Conservation (phyloP, 1,284 basidiomycete genomes). For the Sparassis latifolia region DNA sequence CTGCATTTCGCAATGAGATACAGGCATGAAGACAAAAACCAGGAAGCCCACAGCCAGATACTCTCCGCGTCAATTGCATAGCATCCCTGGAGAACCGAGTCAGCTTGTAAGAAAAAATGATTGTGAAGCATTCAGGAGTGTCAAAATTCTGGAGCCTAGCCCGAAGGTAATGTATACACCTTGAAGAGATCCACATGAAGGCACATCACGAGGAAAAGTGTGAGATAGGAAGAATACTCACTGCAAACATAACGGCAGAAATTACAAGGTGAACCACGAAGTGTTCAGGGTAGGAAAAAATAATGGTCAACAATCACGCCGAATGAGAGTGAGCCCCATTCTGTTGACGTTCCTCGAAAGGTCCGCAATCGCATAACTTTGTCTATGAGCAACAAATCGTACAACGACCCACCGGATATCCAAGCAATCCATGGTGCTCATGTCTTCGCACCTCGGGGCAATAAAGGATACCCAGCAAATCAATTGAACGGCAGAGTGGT, state of each 20-base stretch:
- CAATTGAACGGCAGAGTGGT: conserved; percentile 46
- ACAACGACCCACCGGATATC: conserved; percentile 29
- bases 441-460: conserved; percentile 65
- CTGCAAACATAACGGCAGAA: conserved; percentile 10
- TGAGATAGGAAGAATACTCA: conserved; percentile 24
- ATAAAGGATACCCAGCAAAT: conserved; percentile 28
- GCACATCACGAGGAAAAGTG: conserved; percentile 17
- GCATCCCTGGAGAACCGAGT: no score
- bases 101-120: background rate
- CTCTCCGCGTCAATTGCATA: no score
- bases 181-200: conserved; percentile 78
- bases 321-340: conserved; percentile 86
- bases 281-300: conserved; percentile 37
- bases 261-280: conserved; percentile 38
- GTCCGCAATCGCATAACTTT: conserved; percentile 79
- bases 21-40: no score
- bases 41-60: no score
- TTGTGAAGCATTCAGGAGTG: conserved; percentile 26
- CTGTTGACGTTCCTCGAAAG: conserved; percentile 48
- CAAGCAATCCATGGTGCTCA: conserved; percentile 50
- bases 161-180: conserved; percentile 62
- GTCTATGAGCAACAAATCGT: conserved; percentile 74
- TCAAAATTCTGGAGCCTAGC: conserved; percentile 69
- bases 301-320: conserved; percentile 38
- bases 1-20: no score